These are phyloP conservation scores for Wilcoxina mikolae DNA, from an alignment of 495 filamentous ascomycete genomes.

Conservation along the genomic window DNA sequence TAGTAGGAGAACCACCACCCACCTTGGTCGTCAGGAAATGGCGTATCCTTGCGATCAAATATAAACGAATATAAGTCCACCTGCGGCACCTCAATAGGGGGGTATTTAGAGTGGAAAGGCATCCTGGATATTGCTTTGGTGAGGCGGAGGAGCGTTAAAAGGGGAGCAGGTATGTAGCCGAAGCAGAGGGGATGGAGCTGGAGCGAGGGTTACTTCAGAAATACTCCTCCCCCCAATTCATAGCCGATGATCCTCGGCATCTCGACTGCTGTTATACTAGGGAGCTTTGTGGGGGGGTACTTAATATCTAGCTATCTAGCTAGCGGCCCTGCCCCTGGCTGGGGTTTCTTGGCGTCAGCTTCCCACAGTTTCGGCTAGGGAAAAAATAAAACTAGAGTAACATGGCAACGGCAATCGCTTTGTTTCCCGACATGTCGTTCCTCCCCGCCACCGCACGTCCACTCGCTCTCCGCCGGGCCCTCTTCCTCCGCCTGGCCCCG, in stretches of 20 bases:
- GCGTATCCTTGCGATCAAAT: conserved; percentile 57
- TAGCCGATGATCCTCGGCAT: not conserved
- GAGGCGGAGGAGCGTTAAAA: not conserved
- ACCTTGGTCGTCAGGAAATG: conserved; percentile 56
- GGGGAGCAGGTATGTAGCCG: not conserved
- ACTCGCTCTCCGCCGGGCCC: conserved; percentile 12
- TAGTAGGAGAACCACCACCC: not conserved
- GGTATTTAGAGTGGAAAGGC: conserved; percentile 29
- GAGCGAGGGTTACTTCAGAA: not conserved
- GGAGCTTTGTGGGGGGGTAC: too few relatives aligned
- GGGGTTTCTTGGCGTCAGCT: too few relatives aligned
- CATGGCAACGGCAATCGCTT: too few relatives aligned
- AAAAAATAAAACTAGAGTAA: too few relatives aligned
- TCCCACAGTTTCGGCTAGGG: too few relatives aligned
- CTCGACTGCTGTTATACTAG: not conserved
- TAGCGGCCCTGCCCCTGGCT: too few relatives aligned
- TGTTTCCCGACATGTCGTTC: not conserved
- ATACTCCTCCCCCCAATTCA: too few relatives aligned
- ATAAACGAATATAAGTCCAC: conserved; percentile 62
- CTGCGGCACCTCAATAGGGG: conserved; percentile 45
- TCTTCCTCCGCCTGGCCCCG: conserved; percentile 1
- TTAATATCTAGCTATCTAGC: too few relatives aligned
- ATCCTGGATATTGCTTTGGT: conserved; percentile 1
- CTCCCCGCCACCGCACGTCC: conserved; percentile 9
- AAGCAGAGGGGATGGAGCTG: not conserved